Evolutionary conservation across 2,329 filamentous ascomycete species (phyloP), one percentile per base, ranked within the genome.

Genomic region (Bipolaris zeicola): DNA sequence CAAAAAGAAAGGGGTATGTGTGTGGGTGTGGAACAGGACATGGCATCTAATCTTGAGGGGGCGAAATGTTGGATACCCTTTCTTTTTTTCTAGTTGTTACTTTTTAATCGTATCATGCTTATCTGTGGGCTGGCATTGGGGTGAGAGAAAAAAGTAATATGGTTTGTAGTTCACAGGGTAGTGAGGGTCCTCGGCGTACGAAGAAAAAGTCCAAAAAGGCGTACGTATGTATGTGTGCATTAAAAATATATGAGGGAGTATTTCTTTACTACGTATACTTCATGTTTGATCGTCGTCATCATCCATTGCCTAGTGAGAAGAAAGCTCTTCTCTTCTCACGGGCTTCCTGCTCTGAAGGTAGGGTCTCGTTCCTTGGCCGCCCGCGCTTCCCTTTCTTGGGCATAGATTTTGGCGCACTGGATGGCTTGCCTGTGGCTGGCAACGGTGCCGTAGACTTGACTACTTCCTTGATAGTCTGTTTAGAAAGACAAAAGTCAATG

Each of bases 401-500:
- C 7, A 48, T 26, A 3, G 55, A 34, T 31, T 65, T 70, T 14
- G 61, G 51, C 1, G 50, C 34, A 10, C 49, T 60, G 4, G 52
- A 16, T 16, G 62, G 61, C 38, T 58, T 65, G 11, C 62, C 55
- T 0, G 55, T 37, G n/a, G 31, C 24, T 44, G 33, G 24, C 14
- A n/a, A 31, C 0, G 53, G 51, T 24, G 66, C 59, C 5, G 71
- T 74, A 1, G 64, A 82, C 55, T 91, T 87, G 1, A 95, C 88
- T 0, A 87, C 89, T 67, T 97, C 91, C 43, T 89, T 89, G 66
- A 99, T 98, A 0, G 92, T 91, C 69, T 90, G 87, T 52, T 88
- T 83, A 0, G 93, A 97, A 1, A 99, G 83, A 73, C 95, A 99
- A 7, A 90, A 84, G 73, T 99, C 95, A 49, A 99, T 92, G 70